phyloP scores from a whole-genome alignment of 257 asterid species.

The Osmanthus fragrans region DNA sequence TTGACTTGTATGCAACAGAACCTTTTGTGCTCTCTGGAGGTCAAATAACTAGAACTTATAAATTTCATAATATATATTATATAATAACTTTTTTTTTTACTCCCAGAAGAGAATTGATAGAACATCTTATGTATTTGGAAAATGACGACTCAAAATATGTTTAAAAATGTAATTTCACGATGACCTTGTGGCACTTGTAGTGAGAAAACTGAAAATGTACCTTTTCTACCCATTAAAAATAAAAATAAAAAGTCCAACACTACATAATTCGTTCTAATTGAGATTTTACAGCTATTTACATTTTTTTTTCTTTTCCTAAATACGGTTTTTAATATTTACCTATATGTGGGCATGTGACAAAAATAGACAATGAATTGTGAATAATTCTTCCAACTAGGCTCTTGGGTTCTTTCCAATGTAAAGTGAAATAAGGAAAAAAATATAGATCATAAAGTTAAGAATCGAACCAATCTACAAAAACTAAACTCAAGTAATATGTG shows the following conservation, averaged over 20 bases:
- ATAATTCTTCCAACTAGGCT: background rate
- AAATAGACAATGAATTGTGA: background rate
- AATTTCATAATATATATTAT: background rate
- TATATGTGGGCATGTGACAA: background rate
- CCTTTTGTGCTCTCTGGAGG: constrained; percentile 98
- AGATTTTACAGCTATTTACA: background rate
- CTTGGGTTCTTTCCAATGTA: background rate
- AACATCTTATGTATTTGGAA: background rate
- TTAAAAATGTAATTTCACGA: no score
- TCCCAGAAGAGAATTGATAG: background rate
- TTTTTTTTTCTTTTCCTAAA: background rate
- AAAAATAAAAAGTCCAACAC: background rate
- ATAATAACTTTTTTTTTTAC: constrained; percentile 7
- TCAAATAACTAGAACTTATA: constrained; percentile 16
- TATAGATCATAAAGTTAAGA: no score
- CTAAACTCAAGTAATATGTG: no score
- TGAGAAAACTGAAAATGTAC: background rate
- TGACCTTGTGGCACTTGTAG: background rate
- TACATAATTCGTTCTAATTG: no score
- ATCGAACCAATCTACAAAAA: no score
- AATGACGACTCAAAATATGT: background rate
- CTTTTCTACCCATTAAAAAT: background rate
- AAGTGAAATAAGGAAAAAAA: no score
- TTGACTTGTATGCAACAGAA: constrained; percentile 77
- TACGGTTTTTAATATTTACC: no score